phyloP scores from a whole-genome alignment of 176 grass and related monocot genomes.

The Aegilops speltoides region DNA sequence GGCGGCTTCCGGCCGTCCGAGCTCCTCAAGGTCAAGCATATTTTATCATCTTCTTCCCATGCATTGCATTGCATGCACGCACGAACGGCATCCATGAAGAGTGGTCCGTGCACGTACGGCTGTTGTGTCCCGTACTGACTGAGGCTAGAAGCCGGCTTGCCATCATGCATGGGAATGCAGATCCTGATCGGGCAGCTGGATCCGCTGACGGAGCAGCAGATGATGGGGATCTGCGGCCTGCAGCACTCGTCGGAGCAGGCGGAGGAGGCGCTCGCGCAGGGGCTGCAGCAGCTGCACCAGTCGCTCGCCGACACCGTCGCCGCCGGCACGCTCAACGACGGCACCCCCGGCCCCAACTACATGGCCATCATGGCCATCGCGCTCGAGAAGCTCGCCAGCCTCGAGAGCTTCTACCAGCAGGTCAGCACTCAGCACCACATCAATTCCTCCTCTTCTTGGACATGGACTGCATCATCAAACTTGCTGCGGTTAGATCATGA shows the following conservation, averaged over 20 bases:
- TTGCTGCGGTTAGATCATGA: not conserved
- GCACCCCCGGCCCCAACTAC: constrained; percentile 50
- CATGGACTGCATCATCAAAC: constrained; percentile 5
- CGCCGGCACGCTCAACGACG: constrained; percentile 58
- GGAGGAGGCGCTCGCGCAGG: constrained; percentile 85
- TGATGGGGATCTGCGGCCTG: constrained; percentile 67
- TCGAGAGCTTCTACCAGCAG: constrained; percentile 83
- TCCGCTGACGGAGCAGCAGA: constrained; percentile 83
- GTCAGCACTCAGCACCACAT: constrained; percentile 20
- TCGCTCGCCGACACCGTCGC: constrained; percentile 68
- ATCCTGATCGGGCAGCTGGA: constrained; percentile 79
- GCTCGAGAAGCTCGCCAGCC: constrained; percentile 65
- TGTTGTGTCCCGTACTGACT: constrained; percentile 11
- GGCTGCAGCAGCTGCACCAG: constrained; percentile 73
- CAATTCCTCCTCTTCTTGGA: not conserved
- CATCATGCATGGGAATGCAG: constrained; percentile 28
- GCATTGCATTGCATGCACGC: not conserved
- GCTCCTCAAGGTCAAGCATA: constrained; percentile 66
- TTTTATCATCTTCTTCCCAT: not conserved
- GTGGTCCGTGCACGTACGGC: not conserved
- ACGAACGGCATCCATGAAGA: not conserved
- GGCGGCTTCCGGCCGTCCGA: constrained; percentile 96
- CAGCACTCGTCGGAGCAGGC: constrained; percentile 91
- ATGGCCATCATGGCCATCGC: constrained; percentile 67
- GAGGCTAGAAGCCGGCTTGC: not conserved